phyloP scores from a whole-genome alignment of 2,329 filamentous ascomycete species.

The Pseudocercospora ulei region DNA sequence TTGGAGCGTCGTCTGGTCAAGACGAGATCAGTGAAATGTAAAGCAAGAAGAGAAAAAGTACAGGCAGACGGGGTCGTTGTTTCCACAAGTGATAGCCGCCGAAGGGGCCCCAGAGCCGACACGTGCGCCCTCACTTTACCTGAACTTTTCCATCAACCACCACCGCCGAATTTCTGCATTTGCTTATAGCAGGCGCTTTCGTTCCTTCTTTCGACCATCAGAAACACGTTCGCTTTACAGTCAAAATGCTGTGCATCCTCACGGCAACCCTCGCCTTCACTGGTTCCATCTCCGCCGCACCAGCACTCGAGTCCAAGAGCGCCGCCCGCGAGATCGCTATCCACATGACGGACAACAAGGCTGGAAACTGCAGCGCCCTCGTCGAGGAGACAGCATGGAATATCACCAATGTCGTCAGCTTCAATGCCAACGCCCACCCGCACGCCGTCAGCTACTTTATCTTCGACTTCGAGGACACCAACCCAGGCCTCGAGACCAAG shows the following conservation, averaged over 20 bases:
- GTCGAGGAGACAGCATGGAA: conserved; percentile 23
- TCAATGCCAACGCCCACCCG: conserved; percentile 14
- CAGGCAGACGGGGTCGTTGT: background rate
- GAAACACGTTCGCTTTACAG: background rate
- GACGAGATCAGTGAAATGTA: background rate
- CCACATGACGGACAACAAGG: conserved; percentile 15
- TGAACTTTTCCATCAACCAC: conserved; percentile 6
- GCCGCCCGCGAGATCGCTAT: conserved; percentile 9
- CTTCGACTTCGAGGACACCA: conserved; percentile 28
- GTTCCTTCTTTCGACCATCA: background rate
- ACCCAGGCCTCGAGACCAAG: conserved; percentile 25
- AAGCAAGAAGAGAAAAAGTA: background rate
- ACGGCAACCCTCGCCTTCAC: conserved; percentile 7
- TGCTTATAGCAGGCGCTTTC: background rate
- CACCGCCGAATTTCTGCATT: conserved; percentile 3
- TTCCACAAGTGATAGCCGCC: too few species aligned
- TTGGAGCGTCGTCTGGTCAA: background rate
- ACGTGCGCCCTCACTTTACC: background rate
- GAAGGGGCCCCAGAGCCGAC: too few species aligned
- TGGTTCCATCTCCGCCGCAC: conserved; percentile 2
- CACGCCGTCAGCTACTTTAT: conserved; percentile 17
- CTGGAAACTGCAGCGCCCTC: conserved; percentile 11
- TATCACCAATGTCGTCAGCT: conserved; percentile 22
- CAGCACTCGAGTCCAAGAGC: conserved; percentile 6
- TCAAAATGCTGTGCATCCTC: conserved; percentile 9